These are phyloP conservation scores for Saccharomyces paradoxus DNA, from an alignment of 805 yeast genomes.

Conservation along the genomic window DNA sequence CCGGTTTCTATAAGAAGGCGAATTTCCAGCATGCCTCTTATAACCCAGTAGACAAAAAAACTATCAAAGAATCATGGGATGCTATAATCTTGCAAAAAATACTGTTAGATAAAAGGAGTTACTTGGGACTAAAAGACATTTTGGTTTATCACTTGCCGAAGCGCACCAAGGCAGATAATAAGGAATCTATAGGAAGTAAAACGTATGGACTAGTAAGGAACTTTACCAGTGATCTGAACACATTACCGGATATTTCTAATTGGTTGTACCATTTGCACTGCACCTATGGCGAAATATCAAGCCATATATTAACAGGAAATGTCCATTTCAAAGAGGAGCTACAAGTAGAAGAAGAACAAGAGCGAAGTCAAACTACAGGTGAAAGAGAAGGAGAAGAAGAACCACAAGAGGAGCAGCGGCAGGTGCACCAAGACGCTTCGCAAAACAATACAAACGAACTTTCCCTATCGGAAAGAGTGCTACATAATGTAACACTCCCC, in stretches of 20 bases:
- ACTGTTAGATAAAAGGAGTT: constrained; percentile 23
- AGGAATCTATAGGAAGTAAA: constrained; percentile 10
- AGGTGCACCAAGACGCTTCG: neutral
- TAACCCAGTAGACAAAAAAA: neutral
- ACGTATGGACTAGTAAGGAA: constrained; percentile 24
- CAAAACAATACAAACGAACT: neutral
- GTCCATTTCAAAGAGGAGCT: constrained; percentile 21
- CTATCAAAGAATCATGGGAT: constrained; percentile 21
- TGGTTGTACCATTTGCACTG: constrained; percentile 28
- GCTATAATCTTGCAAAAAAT: constrained; percentile 20
- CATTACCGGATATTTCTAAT: constrained; percentile 22
- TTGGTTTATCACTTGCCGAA: constrained; percentile 26
- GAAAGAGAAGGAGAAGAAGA: constrained; percentile 1
- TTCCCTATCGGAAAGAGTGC: constrained; percentile 11
- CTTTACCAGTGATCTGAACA: constrained; percentile 19
- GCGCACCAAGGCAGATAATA: neutral
- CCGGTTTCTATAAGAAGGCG: constrained; percentile 18
- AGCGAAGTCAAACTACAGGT: neutral
- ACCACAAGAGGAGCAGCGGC: neutral
- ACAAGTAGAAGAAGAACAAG: constrained; percentile 4
- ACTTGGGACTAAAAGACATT: constrained; percentile 24
- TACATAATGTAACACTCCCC: constrained; percentile 28
- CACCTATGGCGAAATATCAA: constrained; percentile 21
- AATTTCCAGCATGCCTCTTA: constrained; percentile 11
- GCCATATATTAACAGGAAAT: constrained; percentile 24